phyloP scores from a whole-genome alignment of 805 yeast species.

The Myxozyma monticola region DNA sequence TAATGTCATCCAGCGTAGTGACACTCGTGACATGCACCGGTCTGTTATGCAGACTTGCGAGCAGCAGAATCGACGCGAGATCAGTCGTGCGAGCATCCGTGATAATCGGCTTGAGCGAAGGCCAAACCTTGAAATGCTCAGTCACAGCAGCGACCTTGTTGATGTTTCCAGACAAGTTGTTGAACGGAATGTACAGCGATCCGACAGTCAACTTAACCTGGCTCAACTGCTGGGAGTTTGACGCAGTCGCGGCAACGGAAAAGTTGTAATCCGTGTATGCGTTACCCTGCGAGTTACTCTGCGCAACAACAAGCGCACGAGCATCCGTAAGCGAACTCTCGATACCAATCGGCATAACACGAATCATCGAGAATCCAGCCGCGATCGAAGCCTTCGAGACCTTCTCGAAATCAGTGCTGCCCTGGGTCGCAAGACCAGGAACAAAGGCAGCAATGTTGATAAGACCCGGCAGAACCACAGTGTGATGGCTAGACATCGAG shows the following conservation, averaged over 20 bases:
- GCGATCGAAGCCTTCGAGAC: constrained; percentile 70
- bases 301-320: constrained; percentile 64
- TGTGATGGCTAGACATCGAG: constrained; percentile 86
- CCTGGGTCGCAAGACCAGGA: constrained; percentile 58
- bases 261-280: constrained; percentile 81
- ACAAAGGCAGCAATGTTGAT: constrained; percentile 78
- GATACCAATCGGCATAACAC: constrained; percentile 71
- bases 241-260: constrained; percentile 77
- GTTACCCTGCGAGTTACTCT: constrained; percentile 53
- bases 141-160: constrained; percentile 76
- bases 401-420: constrained; percentile 60
- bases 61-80: constrained; percentile 83
- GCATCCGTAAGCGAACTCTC: constrained; percentile 66
- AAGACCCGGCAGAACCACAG: constrained; percentile 81
- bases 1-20: constrained; percentile 74
- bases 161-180: constrained; percentile 56
- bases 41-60: constrained; percentile 84
- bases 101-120: constrained; percentile 74
- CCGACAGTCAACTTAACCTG: constrained; percentile 68
- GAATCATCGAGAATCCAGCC: constrained; percentile 85
- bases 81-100: constrained; percentile 92
- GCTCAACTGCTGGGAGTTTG: constrained; percentile 61
- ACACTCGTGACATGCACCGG: constrained; percentile 88
- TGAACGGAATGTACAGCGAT: constrained; percentile 78
- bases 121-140: constrained; percentile 81